Conservation (phyloP, 2,329 filamentous ascomycete species). For the Colletotrichum sp. region DNA sequence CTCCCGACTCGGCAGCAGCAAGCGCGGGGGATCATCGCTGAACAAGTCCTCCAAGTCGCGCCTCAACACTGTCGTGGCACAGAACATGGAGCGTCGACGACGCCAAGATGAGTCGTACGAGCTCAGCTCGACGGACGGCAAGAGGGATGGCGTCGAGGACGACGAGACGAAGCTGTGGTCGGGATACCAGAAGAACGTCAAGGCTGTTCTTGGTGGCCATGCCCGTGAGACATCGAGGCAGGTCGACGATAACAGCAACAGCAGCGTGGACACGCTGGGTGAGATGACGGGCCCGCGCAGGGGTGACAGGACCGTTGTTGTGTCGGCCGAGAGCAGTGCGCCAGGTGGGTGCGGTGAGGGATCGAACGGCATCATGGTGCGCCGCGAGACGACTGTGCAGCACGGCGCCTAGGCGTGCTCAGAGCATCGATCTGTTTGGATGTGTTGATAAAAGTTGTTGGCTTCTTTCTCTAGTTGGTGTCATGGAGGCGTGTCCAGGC, state of each 20-base stretch:
- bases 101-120: conserved; percentile 8
- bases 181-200: background rate
- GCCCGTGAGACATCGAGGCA: background rate
- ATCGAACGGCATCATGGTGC: background rate
- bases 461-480: background rate
- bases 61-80: background rate
- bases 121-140: conserved; percentile 2
- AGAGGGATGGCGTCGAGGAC: background rate
- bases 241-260: background rate
- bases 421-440: background rate
- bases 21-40: background rate
- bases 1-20: background rate
- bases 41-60: background rate
- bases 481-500: background rate
- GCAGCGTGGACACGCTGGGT: background rate
- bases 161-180: conserved; percentile 21
- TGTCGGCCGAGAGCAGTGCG: background rate
- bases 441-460: background rate
- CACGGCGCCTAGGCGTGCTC: background rate
- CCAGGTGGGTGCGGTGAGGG: background rate
- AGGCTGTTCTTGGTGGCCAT: background rate
- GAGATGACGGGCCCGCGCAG: background rate
- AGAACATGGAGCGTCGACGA: conserved; percentile 15
- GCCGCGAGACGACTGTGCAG: background rate
- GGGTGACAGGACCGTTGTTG: background rate